Conservation (phyloP, 306 rosid genomes). For the Amphicarpaea edgeworthii region DNA sequence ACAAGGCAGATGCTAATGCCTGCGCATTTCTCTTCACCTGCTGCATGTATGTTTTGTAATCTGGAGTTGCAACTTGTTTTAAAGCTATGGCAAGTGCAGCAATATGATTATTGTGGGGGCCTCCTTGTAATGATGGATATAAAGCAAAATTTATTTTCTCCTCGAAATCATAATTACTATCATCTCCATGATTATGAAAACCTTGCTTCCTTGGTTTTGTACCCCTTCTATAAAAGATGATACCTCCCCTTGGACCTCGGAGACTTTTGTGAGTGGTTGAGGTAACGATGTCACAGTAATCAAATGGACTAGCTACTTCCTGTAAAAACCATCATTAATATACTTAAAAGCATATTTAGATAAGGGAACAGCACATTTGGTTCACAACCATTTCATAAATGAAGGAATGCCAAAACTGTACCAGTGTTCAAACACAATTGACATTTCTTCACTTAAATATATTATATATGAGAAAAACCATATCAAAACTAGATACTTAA, state of each 20-base stretch:
- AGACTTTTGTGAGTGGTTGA: constrained; percentile 95
- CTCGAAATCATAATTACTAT: constrained; percentile 67
- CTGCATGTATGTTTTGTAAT: constrained; percentile 77
- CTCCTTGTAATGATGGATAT: constrained; percentile 87
- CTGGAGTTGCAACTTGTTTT: constrained; percentile 81
- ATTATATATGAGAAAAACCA: constrained; percentile 14
- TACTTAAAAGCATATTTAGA: constrained; percentile 9
- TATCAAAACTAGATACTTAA: neutral
- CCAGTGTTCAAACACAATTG: constrained; percentile 8
- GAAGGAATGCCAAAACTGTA: constrained; percentile 18
- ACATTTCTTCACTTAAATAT: constrained; percentile 7
- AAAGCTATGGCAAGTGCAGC: constrained; percentile 90
- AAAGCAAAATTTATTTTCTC: constrained; percentile 85
- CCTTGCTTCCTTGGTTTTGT: constrained; percentile 67
- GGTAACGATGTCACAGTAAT: constrained; percentile 79
- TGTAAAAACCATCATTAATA: constrained; percentile 44
- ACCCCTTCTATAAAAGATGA: constrained; percentile 79
- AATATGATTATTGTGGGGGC: constrained; percentile 86
- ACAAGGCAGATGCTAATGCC: constrained; percentile 78
- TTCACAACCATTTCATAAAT: constrained; percentile 26
- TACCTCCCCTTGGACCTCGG: constrained; percentile 90
- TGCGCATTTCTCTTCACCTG: constrained; percentile 88
- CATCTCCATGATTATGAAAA: constrained; percentile 58
- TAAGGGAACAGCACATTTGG: constrained; percentile 20
- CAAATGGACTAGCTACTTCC: constrained; percentile 81